A percentile compares a stretch with the other conserved stretches of the same genome.
Evolutionary conservation across 1,284 basidiomycete species (phyloP).

Genomic region (Coniophora puteana): DNA sequence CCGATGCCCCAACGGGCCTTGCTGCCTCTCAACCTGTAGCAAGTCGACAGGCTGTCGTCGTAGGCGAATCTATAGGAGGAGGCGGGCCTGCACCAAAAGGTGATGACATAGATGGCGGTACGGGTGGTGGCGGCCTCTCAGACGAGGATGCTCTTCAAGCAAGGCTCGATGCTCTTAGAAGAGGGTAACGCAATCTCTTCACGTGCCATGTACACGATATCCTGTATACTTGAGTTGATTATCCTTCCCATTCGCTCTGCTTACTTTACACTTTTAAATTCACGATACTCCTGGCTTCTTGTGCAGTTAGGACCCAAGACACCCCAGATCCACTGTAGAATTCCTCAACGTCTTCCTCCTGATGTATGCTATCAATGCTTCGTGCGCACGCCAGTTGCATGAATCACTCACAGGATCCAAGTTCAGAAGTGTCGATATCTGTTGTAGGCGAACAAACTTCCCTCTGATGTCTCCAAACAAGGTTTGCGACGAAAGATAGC

Average conservation of each 20-base stretch:
- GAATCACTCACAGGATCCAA: slow-evolving; percentile 72
- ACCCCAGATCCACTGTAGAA: slow-evolving; percentile 93
- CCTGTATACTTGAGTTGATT: not conserved
- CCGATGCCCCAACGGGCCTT: slow-evolving; percentile 77
- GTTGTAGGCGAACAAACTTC: slow-evolving; percentile 89
- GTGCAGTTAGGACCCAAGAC: slow-evolving; percentile 77
- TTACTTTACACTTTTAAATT: slow-evolving; percentile 50
- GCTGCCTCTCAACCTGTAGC: slow-evolving; percentile 59
- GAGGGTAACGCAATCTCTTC: slow-evolving; percentile 36
- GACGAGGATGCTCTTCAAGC: slow-evolving; percentile 91
- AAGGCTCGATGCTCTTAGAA: slow-evolving; percentile 77
- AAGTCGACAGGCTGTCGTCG: slow-evolving; percentile 73
- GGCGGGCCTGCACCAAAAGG: slow-evolving; percentile 35
- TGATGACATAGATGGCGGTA: slow-evolving; percentile 40
- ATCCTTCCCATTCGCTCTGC: not conserved
- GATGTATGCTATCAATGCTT: slow-evolving; percentile 7
- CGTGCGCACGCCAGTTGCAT: slow-evolving; percentile 5
- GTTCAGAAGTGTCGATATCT: slow-evolving; percentile 91
- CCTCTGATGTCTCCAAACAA: slow-evolving; percentile 86
- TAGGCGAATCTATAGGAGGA: slow-evolving; percentile 67
- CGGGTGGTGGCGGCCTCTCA: slow-evolving; percentile 45
- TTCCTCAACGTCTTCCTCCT: slow-evolving; percentile 91
- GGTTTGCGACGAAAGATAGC: slow-evolving; percentile 83
- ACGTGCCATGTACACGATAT: not conserved
- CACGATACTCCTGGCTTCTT: slow-evolving; percentile 74